These are phyloP conservation scores for Salix viminalis DNA, from an alignment of 345 rosid genomes.

Conservation along the genomic window DNA sequence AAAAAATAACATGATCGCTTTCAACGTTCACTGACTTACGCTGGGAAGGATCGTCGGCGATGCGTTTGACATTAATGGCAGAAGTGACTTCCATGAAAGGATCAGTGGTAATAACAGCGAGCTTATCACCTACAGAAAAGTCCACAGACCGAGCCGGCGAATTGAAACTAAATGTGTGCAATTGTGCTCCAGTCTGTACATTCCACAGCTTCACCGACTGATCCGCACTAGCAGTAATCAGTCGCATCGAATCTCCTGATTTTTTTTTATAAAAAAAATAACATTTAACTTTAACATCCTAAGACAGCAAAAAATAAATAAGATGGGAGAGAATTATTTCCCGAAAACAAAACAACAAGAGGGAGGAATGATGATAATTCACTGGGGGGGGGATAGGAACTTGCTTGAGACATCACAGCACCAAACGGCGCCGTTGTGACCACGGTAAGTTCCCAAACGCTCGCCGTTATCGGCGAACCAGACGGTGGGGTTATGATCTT, in stretches of 20 bases:
- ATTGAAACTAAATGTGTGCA: constrained; percentile 62
- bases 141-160: constrained; percentile 91
- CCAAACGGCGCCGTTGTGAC: constrained; percentile 99
- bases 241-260: constrained; percentile 63
- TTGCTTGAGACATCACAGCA: constrained; percentile 81
- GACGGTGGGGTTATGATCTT: constrained; percentile 87
- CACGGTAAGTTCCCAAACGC: constrained; percentile 91
- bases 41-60: constrained; percentile 55
- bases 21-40: constrained; percentile 44
- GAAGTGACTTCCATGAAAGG: constrained; percentile 87
- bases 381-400: background rate
- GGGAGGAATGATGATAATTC: background rate
- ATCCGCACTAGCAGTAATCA: constrained; percentile 93
- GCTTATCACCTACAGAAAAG: constrained; percentile 77
- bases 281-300: background rate
- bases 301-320: background rate
- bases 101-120: constrained; percentile 85
- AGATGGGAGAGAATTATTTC: background rate
- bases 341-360: no score
- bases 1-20: background rate
- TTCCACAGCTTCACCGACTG: constrained; percentile 87
- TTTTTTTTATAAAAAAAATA: background rate
- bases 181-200: constrained; percentile 63
- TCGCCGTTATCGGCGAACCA: constrained; percentile 98
- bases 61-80: constrained; percentile 80